A percentile compares a stretch with the other conserved stretches of the same genome.
These are phyloP conservation scores for Zoysia japonica DNA, from an alignment of 176 grass and related monocot species.

Conservation along the genomic window DNA sequence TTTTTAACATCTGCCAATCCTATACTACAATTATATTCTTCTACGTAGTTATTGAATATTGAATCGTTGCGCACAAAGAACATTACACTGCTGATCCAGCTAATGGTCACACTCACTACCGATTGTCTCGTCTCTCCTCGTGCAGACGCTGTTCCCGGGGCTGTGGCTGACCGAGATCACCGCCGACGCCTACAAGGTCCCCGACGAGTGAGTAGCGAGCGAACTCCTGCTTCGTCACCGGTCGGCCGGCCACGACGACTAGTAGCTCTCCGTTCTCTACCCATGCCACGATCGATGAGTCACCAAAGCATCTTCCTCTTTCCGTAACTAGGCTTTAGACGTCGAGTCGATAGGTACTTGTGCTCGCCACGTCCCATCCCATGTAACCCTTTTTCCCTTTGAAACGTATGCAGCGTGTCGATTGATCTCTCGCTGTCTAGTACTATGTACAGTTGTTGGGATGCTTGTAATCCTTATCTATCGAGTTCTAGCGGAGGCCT, in stretches of 20 bases:
- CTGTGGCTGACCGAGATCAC: conserved; percentile 73
- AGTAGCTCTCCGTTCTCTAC: background rate
- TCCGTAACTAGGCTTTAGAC: conserved; percentile 13
- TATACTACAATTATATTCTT: background rate
- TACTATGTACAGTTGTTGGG: background rate
- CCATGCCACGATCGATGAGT: background rate
- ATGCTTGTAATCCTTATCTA: conserved; percentile 36
- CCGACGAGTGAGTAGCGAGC: conserved; percentile 34
- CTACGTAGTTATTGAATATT: background rate
- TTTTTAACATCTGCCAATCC: background rate
- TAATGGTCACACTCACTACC: conserved; percentile 29
- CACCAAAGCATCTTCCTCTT: background rate
- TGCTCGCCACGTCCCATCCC: conserved; percentile 19
- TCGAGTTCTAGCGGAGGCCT: background rate
- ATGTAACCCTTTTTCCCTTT: background rate
- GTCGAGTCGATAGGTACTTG: conserved; percentile 32
- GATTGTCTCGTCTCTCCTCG: conserved; percentile 25
- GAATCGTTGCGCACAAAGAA: conserved; percentile 8
- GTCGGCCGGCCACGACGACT: too few relatives aligned
- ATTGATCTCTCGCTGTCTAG: conserved; percentile 8
- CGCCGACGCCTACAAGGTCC: conserved; percentile 62
- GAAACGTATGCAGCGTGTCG: conserved; percentile 2
- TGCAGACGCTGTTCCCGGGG: conserved; percentile 68
- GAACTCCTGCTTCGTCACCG: background rate
- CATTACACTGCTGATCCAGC: conserved; percentile 28